Conservation (phyloP, 75 land plant species). For the Pinus albicaulis region DNA sequence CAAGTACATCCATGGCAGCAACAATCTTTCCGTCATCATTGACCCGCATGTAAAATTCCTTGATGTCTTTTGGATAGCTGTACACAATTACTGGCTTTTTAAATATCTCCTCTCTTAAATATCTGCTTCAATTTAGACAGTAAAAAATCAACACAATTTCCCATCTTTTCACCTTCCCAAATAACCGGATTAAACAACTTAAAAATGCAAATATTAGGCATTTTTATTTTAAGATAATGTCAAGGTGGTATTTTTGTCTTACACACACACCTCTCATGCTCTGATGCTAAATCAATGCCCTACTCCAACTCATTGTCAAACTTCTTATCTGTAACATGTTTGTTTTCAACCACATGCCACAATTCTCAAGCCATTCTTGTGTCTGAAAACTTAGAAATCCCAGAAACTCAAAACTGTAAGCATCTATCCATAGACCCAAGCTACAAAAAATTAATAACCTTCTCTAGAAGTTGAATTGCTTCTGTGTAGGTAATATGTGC, state of each 20-base stretch:
- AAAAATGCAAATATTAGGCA: neutral
- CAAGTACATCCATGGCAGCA: conserved; percentile 99
- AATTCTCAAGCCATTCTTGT: neutral
- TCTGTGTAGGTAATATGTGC: conserved; percentile 84
- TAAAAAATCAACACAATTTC: neutral
- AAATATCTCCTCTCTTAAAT: conserved; percentile 84
- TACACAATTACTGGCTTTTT: conserved; percentile 98
- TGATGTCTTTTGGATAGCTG: conserved; percentile 92
- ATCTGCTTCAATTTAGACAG: conserved; percentile 36
- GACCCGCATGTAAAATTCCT: conserved; percentile 97
- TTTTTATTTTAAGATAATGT: neutral
- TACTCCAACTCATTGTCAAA: conserved; percentile 95
- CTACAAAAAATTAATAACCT: conserved; percentile 23
- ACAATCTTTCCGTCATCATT: conserved; percentile 94
- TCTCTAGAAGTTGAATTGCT: conserved; percentile 66
- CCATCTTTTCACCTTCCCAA: neutral
- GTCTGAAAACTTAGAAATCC: neutral
- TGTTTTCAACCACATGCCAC: neutral
- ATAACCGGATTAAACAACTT: neutral
- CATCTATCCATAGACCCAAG: neutral
- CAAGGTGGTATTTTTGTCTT: neutral
- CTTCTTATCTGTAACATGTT: conserved; percentile 64
- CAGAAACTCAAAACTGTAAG: neutral
- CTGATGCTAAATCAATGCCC: conserved; percentile 98
- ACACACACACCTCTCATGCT: conserved; percentile 96